Percentiles rank a stretch among this genome's conserved stretches.
Conservation (phyloP, 2,329 filamentous ascomycete genomes). For the Taxawa tesnikishii region DNA sequence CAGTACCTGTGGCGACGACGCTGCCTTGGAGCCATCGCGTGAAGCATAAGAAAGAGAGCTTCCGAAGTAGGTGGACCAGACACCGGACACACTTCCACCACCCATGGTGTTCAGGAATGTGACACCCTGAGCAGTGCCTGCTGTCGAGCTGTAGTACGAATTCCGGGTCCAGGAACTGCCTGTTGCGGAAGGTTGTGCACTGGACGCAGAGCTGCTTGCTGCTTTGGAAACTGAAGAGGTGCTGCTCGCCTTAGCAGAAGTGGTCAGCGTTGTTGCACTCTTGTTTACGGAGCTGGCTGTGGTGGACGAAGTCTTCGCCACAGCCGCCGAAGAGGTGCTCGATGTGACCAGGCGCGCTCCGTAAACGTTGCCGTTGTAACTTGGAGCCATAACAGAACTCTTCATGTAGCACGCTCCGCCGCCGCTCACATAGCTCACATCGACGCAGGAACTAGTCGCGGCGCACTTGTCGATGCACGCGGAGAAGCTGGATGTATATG, state of each 20-base stretch:
- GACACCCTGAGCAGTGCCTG: slow-evolving; percentile 1
- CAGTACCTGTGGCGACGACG: slow-evolving; percentile 4
- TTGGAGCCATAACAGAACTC: slow-evolving; percentile 1
- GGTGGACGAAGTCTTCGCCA: slow-evolving; percentile 1
- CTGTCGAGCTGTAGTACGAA: slow-evolving; percentile 5
- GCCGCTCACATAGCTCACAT: slow-evolving; percentile 5
- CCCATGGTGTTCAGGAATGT: slow-evolving; percentile 7
- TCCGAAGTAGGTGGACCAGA: slow-evolving; percentile 7
- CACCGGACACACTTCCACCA: slow-evolving; percentile 4
- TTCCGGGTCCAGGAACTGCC: slow-evolving; percentile 2
- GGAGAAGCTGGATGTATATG: slow-evolving; percentile 2
- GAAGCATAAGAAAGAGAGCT: slow-evolving; percentile 6
- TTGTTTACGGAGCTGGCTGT: slow-evolving; percentile 1
- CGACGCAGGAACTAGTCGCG: slow-evolving; percentile 4
- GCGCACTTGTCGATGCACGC: slow-evolving; percentile 7
- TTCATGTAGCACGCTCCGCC: slow-evolving; percentile 6
- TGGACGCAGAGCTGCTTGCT: neutral
- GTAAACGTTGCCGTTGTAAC: neutral
- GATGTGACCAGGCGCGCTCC: neutral
- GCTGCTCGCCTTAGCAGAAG: neutral
- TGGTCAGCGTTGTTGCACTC: slow-evolving; percentile 1
- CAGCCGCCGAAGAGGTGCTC: slow-evolving; percentile 2
- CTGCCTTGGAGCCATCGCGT: neutral
- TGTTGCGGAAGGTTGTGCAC: neutral
- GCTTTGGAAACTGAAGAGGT: neutral